Evolutionary conservation across 2,329 filamentous ascomycete genomes (phyloP).

Genomic region (Ophiostoma ips): DNA sequence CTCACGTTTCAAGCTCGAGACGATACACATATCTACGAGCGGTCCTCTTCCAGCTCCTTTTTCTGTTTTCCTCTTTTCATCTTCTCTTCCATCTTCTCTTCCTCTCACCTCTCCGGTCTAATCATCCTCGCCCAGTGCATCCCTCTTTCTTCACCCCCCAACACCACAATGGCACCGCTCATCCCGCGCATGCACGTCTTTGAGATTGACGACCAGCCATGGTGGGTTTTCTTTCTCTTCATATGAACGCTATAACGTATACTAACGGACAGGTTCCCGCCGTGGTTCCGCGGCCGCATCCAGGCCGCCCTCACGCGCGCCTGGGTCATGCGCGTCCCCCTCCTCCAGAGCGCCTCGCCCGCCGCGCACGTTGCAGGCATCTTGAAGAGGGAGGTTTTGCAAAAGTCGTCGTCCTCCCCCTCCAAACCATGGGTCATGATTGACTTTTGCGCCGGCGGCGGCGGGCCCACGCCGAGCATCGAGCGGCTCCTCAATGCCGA

Average conservation of each 20-base stretch:
- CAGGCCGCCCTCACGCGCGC: conserved; percentile 50
- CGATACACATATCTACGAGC: too few species aligned
- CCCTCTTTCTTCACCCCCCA: background rate
- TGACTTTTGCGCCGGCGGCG: conserved; percentile 64
- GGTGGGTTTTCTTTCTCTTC: conserved; percentile 29
- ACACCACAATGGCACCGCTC: conserved; percentile 10
- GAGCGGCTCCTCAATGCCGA: conserved; percentile 42
- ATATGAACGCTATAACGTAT: background rate
- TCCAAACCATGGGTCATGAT: conserved; percentile 43
- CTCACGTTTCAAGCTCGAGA: too few species aligned
- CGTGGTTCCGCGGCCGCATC: conserved; percentile 48
- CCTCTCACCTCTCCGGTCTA: background rate
- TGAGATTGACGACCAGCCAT: conserved; percentile 53
- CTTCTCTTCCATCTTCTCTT: too few species aligned
- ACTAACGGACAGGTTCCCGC: conserved; percentile 42
- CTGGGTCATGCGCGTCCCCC: conserved; percentile 47
- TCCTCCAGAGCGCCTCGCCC: conserved; percentile 42
- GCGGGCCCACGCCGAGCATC: conserved; percentile 54
- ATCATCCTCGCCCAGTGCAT: background rate
- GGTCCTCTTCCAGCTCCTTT: too few species aligned
- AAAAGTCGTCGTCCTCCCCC: conserved; percentile 13
- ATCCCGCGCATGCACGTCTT: conserved; percentile 46
- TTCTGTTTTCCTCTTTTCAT: too few species aligned
- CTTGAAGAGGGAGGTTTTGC: conserved; percentile 23
- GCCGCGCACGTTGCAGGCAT: conserved; percentile 45